A percentile compares a stretch with the other conserved stretches of the same genome.
Conservation (phyloP, 208 protist genomes). For the Strigomonas oncopelti region DNA sequence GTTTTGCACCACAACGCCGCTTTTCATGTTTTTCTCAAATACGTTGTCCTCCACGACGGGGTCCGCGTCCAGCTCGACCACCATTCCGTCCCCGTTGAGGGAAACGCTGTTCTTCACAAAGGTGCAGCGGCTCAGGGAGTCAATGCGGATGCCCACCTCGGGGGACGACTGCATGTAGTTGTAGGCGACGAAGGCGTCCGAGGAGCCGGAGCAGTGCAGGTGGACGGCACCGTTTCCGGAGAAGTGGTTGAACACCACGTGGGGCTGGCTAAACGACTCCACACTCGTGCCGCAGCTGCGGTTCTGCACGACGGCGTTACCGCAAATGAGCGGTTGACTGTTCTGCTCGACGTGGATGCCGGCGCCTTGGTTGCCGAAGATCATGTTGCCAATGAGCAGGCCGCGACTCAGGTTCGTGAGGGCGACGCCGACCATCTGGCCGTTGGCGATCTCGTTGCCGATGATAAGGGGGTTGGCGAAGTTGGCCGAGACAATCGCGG, state of each 20-base stretch:
- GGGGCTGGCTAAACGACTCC: constrained; percentile 35
- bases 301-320: constrained; percentile 63
- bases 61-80: constrained; percentile 79
- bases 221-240: constrained; percentile 47
- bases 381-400: constrained; percentile 74
- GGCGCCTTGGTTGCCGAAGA: constrained; percentile 43
- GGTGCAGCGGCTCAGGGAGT: constrained; percentile 54
- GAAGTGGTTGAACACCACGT: constrained; percentile 62
- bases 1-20: constrained; percentile 54
- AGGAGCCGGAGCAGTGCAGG: constrained; percentile 37
- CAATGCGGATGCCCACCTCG: constrained; percentile 51
- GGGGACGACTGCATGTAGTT: constrained; percentile 45
- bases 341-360: constrained; percentile 45
- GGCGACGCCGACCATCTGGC: constrained; percentile 52
- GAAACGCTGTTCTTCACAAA: constrained; percentile 49
- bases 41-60: constrained; percentile 63
- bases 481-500: constrained; percentile 62
- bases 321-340: constrained; percentile 54
- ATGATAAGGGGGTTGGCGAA: constrained; percentile 83
- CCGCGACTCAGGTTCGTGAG: constrained; percentile 52
- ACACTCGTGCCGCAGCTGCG: constrained; percentile 38
- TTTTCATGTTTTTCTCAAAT: constrained; percentile 34
- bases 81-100: constrained; percentile 59
- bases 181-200: constrained; percentile 59
- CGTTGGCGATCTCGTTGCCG: constrained; percentile 73